These are phyloP conservation scores for Entomortierella beljakovae DNA, from an alignment of 192 early-diverging fungal species.

Conservation along the genomic window DNA sequence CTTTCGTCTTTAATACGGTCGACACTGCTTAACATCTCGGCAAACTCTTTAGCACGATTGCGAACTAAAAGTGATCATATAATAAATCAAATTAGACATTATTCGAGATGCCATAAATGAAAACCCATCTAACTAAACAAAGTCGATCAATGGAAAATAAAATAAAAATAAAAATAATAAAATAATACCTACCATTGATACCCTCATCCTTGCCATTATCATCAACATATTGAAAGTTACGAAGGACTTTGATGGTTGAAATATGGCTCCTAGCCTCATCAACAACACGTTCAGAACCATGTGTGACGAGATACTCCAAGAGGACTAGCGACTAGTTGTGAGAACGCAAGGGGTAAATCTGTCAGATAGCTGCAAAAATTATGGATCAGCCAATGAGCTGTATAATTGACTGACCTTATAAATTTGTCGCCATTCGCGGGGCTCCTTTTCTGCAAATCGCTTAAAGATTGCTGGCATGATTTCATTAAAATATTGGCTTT, in stretches of 20 bases:
- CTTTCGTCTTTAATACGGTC: conserved; percentile 88
- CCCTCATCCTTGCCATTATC: conserved; percentile 98
- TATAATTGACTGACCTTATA: conserved; percentile 80
- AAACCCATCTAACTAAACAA: too few relatives aligned
- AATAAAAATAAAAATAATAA: neutral
- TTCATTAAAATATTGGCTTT: conserved; percentile 91
- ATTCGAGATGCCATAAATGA: too few relatives aligned
- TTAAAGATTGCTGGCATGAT: conserved; percentile 95
- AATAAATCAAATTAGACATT: neutral
- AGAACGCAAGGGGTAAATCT: neutral
- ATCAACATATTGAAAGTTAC: conserved; percentile 91
- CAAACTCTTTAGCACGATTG: conserved; percentile 90
- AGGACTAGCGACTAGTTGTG: conserved; percentile 83
- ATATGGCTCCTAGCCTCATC: conserved; percentile 88
- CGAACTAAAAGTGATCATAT: conserved; percentile 65
- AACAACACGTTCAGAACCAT: conserved; percentile 93
- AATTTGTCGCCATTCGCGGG: conserved; percentile 91
- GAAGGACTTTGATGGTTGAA: conserved; percentile 89
- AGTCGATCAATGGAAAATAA: neutral
- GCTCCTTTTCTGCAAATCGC: conserved; percentile 86
- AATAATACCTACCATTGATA: conserved; percentile 83
- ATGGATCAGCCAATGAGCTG: neutral
- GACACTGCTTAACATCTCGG: conserved; percentile 83
- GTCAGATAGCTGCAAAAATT: neutral
- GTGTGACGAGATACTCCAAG: conserved; percentile 94